Evolutionary conservation across 805 yeast species (phyloP).

Genomic region (Ascoidea rubescens): DNA sequence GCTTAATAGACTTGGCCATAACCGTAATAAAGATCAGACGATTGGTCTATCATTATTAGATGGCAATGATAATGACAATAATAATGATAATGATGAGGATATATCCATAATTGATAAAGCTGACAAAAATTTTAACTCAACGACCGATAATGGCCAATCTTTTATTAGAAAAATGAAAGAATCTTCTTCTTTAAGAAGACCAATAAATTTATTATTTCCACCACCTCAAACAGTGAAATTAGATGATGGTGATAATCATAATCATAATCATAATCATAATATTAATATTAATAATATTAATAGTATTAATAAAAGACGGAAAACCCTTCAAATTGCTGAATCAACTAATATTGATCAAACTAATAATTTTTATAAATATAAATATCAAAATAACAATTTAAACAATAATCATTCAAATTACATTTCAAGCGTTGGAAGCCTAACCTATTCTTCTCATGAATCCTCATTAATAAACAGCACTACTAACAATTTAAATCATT

Average conservation of each 20-base stretch:
- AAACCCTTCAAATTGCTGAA: conserved; percentile 1
- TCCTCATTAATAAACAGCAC: no score
- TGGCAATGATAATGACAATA: neutral
- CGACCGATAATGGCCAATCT: neutral
- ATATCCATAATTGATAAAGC: neutral
- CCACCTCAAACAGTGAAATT: no score
- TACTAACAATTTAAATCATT: no score
- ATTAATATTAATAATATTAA: neutral
- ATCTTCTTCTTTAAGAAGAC: neutral
- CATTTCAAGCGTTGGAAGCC: neutral
- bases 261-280: neutral
- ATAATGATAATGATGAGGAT: neutral
- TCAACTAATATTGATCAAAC: conserved; percentile 1
- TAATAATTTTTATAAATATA: neutral
- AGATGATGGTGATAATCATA: no score
- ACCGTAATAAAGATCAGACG: neutral
- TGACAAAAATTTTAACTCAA: neutral
- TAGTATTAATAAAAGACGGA: no score
- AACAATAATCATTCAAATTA: no score
- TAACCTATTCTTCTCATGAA: no score
- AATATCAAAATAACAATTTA: no score
- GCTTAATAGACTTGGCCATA: neutral
- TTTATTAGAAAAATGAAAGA: conserved; percentile 1
- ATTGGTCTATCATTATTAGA: neutral
- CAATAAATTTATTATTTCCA: neutral